These are phyloP conservation scores for Saksenaea oblongispora DNA, from an alignment of 371 early-diverging fungal species.

Conservation along the genomic window DNA sequence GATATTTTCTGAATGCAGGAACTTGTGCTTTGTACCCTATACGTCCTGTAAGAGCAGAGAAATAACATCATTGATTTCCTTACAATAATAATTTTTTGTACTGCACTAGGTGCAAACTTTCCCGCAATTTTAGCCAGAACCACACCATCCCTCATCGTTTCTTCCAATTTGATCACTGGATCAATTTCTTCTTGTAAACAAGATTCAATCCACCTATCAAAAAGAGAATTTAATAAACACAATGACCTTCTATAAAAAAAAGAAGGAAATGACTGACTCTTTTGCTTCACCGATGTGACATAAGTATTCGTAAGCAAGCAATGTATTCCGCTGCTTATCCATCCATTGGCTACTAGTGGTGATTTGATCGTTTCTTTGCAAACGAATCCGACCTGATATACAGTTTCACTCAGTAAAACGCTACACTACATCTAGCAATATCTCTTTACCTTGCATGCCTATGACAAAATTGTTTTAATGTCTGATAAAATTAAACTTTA, in stretches of 20 bases:
- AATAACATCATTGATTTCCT: not conserved
- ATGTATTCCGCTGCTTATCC: constrained; percentile 91
- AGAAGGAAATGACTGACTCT: constrained; percentile 67
- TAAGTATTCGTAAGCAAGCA: constrained; percentile 98
- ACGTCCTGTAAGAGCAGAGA: not conserved
- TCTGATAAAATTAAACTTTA: not conserved
- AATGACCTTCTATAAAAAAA: not conserved
- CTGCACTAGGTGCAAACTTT: constrained; percentile 83
- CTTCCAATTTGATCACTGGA: constrained; percentile 80
- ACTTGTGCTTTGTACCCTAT: constrained; percentile 86
- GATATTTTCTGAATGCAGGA: constrained; percentile 98
- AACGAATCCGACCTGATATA: constrained; percentile 59
- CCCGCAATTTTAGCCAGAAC: constrained; percentile 91
- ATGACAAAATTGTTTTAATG: not conserved
- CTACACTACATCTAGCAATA: not conserved
- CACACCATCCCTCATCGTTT: constrained; percentile 93
- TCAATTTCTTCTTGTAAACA: constrained; percentile 85
- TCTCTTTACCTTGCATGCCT: constrained; percentile 29
- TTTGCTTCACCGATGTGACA: constrained; percentile 99
- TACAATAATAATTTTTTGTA: constrained; percentile 87
- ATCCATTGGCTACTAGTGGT: constrained; percentile 79
- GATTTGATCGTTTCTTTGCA: constrained; percentile 53
- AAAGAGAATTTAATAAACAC: not conserved
- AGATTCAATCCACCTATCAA: constrained; percentile 91
- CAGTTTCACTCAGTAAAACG: not conserved